phyloP scores from a whole-genome alignment of 139 green algal genomes.

The Yamagishiella unicocca region DNA sequence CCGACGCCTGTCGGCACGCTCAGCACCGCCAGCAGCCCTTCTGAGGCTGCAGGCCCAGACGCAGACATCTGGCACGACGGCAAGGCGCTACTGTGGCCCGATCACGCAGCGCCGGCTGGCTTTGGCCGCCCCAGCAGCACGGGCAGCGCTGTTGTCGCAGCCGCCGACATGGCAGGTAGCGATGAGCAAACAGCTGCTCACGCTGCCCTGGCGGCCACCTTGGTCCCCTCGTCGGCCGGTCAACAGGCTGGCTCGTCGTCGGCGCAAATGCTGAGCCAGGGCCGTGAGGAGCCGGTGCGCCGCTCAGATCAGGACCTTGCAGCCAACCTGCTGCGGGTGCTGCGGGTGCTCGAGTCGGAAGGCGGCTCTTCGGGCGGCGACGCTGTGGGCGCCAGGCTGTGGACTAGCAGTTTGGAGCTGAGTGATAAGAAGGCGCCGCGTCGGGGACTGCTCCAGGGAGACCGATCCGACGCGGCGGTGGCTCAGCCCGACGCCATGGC shows the following conservation, averaged over 20 bases:
- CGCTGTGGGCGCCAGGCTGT: background rate
- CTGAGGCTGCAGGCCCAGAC: background rate
- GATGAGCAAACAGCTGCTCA: no score
- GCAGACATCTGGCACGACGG: conserved; percentile 14
- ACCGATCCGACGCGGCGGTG: background rate
- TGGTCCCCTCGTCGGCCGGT: no score
- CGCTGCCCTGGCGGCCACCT: no score
- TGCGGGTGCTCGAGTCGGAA: background rate
- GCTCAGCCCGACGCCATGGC: no score
- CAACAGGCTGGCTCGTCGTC: no score
- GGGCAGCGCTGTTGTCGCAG: background rate
- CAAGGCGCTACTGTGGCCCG: background rate
- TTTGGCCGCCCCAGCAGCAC: background rate
- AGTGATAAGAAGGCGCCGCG: no score
- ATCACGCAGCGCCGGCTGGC: no score
- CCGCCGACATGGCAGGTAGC: no score
- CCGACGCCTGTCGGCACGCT: no score
- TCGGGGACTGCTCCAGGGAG: background rate
- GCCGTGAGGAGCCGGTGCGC: background rate
- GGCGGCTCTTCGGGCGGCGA: background rate
- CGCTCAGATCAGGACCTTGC: background rate
- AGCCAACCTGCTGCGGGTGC: background rate
- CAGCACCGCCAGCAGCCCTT: no score
- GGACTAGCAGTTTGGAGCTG: background rate
- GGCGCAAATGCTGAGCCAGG: no score